Conservation (phyloP, 169 alveolate genomes). For the Perkinsus chesapeaki region DNA sequence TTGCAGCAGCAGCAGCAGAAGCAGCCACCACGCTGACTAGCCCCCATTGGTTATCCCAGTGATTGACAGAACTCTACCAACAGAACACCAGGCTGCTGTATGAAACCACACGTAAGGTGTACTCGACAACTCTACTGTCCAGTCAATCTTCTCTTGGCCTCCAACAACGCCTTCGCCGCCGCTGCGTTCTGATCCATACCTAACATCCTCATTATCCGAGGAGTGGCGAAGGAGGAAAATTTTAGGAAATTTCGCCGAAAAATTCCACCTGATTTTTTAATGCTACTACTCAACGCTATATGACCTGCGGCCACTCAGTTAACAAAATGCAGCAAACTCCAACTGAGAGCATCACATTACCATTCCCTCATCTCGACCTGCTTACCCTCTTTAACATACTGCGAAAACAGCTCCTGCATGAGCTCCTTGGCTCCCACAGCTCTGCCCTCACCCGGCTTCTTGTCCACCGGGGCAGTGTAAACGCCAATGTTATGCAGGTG, state of each 20-base stretch:
- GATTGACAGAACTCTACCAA: background rate
- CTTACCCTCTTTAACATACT: background rate
- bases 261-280: too few species aligned
- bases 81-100: background rate
- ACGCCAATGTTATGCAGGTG: background rate
- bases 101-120: background rate
- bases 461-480: background rate
- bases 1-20: too few species aligned
- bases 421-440: background rate
- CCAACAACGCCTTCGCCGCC: background rate
- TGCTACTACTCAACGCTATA: too few species aligned
- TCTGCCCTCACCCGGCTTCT: background rate
- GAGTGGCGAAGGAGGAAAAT: too few species aligned
- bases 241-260: too few species aligned
- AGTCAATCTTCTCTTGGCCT: background rate
- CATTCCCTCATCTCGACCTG: background rate
- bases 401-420: background rate
- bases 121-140: background rate
- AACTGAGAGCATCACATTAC: too few species aligned
- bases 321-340: too few species aligned
- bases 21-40: too few species aligned
- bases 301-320: too few species aligned
- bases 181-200: constrained; percentile 1
- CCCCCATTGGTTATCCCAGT: too few species aligned
- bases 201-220: too few species aligned